Evolutionary conservation across 345 rosid genomes (phyloP).

Genomic region (Corchorus capsularis): DNA sequence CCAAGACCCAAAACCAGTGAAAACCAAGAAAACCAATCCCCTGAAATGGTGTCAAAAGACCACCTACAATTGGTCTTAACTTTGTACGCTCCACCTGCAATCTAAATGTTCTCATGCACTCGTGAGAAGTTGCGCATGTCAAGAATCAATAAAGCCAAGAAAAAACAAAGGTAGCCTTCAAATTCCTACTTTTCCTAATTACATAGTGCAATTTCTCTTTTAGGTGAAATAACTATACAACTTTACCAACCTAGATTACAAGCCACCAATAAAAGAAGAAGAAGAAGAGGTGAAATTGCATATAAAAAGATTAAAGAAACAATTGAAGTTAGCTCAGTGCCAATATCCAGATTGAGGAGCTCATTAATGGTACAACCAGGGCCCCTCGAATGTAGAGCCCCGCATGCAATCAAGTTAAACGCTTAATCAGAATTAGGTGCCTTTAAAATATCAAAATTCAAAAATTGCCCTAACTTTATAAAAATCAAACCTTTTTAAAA

Average conservation of each 20-base stretch:
- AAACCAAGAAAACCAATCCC: slow-evolving; percentile 82
- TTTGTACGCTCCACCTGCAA: slow-evolving; percentile 85
- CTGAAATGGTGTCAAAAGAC: slow-evolving; percentile 78
- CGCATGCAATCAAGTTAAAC: too few species aligned
- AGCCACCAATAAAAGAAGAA: background rate
- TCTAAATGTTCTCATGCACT: slow-evolving; percentile 2
- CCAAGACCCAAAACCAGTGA: slow-evolving; percentile 89
- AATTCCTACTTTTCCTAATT: background rate
- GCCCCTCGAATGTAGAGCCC: slow-evolving; percentile 87
- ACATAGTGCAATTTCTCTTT: background rate
- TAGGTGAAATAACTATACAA: slow-evolving; percentile 60
- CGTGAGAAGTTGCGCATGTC: background rate
- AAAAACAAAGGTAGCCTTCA: background rate
- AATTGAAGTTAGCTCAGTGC: slow-evolving; percentile 52
- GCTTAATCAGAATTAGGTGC: too few species aligned
- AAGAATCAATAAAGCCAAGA: background rate
- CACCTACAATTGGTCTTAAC: slow-evolving; percentile 90
- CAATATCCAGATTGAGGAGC: slow-evolving; percentile 89
- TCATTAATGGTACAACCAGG: slow-evolving; percentile 96
- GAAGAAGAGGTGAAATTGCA: too few species aligned
- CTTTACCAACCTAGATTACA: background rate
- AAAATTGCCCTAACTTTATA: too few species aligned
- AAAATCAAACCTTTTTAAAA: too few species aligned
- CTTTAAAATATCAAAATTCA: too few species aligned
- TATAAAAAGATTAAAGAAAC: slow-evolving; percentile 7